Evolutionary conservation across 73 alveolate genomes (phyloP).

Genomic region (Tetrahymena borealis): DNA sequence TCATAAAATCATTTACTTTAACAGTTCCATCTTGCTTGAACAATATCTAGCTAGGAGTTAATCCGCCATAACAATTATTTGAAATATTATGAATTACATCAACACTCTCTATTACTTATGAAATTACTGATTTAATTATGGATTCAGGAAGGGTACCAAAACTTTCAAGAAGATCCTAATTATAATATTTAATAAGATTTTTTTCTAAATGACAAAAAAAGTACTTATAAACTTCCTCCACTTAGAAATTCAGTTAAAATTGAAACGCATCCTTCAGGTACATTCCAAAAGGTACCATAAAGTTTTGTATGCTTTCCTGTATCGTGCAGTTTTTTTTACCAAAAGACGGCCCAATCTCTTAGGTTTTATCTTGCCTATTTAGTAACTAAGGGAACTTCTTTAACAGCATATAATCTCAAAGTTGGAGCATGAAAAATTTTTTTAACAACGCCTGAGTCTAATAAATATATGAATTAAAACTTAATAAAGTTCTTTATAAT

Average conservation of each 20-base stretch:
- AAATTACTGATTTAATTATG: neutral
- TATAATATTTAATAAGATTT: neutral
- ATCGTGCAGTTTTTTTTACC: constrained; percentile 40
- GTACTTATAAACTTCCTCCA: neutral
- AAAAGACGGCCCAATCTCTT: constrained; percentile 45
- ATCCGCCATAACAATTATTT: neutral
- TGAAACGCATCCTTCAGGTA: constrained; percentile 70
- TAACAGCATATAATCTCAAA: constrained; percentile 34
- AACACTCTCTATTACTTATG: neutral
- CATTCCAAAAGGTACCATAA: constrained; percentile 56
- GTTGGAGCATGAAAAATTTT: constrained; percentile 70
- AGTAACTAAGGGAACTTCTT: constrained; percentile 53
- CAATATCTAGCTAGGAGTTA: neutral
- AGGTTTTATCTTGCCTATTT: constrained; percentile 43
- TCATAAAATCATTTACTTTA: no score
- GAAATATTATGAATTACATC: neutral
- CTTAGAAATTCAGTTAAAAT: constrained; percentile 42
- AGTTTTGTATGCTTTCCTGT: constrained; percentile 37
- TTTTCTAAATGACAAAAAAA: neutral
- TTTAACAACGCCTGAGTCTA: constrained; percentile 51
- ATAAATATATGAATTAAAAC: neutral
- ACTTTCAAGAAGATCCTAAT: neutral
- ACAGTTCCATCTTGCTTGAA: neutral
- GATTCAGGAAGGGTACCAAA: constrained; percentile 1
- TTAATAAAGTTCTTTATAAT: neutral